Conservation (phyloP, 257 asterid species). For the Ligustrum vulgare region DNA sequence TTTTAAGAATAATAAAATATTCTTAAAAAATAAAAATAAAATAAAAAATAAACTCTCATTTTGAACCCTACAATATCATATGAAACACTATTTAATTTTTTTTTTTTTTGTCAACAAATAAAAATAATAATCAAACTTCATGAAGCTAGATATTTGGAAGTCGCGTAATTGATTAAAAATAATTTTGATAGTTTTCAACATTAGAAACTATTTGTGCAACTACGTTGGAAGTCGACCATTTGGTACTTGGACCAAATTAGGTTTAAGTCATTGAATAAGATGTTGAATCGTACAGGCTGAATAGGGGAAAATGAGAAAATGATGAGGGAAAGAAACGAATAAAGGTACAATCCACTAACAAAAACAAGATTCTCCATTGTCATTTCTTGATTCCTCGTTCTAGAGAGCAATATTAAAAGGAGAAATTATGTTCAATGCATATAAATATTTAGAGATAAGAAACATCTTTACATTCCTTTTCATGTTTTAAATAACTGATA, state of each 20-base stretch:
- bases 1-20: too few species aligned
- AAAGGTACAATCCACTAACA: constrained; percentile 23
- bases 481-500: too few species aligned
- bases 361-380: constrained; percentile 20
- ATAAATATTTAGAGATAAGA: background rate
- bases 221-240: background rate
- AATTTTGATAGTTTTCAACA: too few species aligned
- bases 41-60: too few species aligned
- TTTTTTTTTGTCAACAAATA: too few species aligned
- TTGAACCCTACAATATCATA: too few species aligned
- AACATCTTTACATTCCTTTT: background rate
- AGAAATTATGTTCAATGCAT: background rate
- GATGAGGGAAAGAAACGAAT: constrained; percentile 27
- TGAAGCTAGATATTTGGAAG: too few species aligned
- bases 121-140: too few species aligned
- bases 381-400: background rate
- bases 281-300: background rate
- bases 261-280: background rate
- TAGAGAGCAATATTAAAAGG: background rate
- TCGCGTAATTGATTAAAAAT: too few species aligned
- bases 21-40: too few species aligned
- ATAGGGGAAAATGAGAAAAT: constrained; percentile 13
- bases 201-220: too few species aligned
- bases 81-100: too few species aligned
- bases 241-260: background rate